Conservation (phyloP, 805 yeast genomes). For the Candida sakaeoensis region DNA sequence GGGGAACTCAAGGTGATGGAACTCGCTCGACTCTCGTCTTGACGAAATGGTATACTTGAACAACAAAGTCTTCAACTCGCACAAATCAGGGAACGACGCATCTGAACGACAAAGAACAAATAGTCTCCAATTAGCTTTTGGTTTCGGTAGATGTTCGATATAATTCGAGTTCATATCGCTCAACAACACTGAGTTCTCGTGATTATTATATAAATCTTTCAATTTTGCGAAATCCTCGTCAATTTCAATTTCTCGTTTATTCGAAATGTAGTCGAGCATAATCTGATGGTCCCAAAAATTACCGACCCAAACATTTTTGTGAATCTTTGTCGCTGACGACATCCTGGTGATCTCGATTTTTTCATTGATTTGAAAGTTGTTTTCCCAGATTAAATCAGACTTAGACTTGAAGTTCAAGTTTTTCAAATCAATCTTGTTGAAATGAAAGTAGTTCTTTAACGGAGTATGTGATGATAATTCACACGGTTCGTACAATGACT, state of each 20-base stretch:
- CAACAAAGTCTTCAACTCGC: constrained; percentile 31
- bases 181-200: constrained; percentile 48
- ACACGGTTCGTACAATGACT: constrained; percentile 1
- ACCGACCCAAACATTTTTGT: constrained; percentile 70
- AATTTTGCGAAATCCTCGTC: background rate
- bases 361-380: constrained; percentile 67
- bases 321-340: constrained; percentile 71
- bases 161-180: constrained; percentile 16
- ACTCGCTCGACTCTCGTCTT: constrained; percentile 18
- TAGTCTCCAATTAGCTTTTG: constrained; percentile 52
- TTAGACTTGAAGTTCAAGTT: constrained; percentile 4
- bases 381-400: constrained; percentile 46
- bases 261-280: constrained; percentile 17
- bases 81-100: constrained; percentile 48
- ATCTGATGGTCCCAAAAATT: constrained; percentile 69
- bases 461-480: background rate
- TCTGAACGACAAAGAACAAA: constrained; percentile 60
- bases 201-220: constrained; percentile 45
- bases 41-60: constrained; percentile 30
- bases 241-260: background rate
- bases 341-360: constrained; percentile 78
- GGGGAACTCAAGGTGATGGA: constrained; percentile 58
- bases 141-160: constrained; percentile 32
- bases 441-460: constrained; percentile 4
- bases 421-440: constrained; percentile 4